Conservation (phyloP, 2,329 filamentous ascomycete genomes). For the Clarireedia sp. region DNA sequence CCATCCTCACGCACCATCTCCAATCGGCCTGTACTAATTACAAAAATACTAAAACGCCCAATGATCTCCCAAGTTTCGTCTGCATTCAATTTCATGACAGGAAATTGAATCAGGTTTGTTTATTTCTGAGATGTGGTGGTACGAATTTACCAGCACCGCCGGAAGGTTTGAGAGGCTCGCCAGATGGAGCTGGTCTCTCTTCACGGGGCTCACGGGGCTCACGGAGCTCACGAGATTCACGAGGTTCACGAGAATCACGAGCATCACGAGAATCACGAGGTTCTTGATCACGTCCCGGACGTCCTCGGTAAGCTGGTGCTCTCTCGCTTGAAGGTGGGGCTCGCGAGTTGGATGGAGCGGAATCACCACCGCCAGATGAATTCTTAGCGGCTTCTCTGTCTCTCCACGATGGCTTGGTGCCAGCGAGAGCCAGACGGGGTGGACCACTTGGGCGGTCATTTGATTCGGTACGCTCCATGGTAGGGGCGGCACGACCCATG, state of each 20-base stretch:
- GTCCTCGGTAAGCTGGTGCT: background rate
- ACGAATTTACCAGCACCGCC: conserved; percentile 53
- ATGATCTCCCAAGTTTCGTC: no score
- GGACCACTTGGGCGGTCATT: conserved; percentile 38
- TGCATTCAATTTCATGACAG: no score
- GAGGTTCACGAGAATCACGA: background rate
- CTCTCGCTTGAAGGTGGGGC: conserved; percentile 16
- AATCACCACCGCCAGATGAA: conserved; percentile 22
- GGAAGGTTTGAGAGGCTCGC: conserved; percentile 42
- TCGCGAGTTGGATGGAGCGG: conserved; percentile 4
- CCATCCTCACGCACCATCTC: no score
- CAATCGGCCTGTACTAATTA: no score
- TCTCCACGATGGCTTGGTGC: conserved; percentile 47
- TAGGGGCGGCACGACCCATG: background rate
- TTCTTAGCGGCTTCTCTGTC: conserved; percentile 48
- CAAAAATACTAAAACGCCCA: no score
- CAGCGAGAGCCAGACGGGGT: conserved; percentile 47
- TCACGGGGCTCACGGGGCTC: conserved; percentile 33
- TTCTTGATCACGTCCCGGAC: background rate
- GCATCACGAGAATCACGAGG: background rate
- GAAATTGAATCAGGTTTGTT: background rate
- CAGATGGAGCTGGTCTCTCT: conserved; percentile 33
- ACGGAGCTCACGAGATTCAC: conserved; percentile 27
- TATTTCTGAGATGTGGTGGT: conserved; percentile 38
- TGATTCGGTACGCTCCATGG: conserved; percentile 34